phyloP scores from a whole-genome alignment of 2,329 filamentous ascomycete genomes.

The Blastomyces parvus region DNA sequence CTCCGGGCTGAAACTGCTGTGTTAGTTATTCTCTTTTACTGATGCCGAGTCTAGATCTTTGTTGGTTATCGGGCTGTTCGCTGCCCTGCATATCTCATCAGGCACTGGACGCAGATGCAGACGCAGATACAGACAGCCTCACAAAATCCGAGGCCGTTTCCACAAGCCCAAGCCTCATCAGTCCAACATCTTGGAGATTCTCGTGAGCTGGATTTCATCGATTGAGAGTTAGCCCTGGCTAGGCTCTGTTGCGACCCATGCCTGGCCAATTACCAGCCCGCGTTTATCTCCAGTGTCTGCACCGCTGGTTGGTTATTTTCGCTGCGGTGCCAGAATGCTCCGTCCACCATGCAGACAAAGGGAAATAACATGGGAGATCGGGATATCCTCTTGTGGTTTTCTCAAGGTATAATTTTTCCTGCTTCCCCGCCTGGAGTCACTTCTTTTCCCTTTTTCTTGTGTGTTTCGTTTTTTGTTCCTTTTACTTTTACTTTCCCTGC shows the following conservation, averaged over 20 bases:
- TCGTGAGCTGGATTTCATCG: no score
- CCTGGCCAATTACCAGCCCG: neutral
- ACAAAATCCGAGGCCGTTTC: neutral
- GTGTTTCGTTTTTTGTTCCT: neutral
- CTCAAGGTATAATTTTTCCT: neutral
- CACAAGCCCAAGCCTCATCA: neutral
- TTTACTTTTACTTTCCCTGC: neutral
- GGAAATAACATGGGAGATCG: neutral
- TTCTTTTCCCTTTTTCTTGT: no score
- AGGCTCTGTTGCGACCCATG: neutral
- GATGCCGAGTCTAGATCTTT: neutral
- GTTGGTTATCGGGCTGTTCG: neutral
- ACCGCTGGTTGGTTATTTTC: neutral
- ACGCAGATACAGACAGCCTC: neutral
- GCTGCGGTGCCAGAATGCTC: neutral
- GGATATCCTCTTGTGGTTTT: no score
- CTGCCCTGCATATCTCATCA: conserved; percentile 1
- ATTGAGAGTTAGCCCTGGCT: neutral
- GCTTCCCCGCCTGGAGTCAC: neutral
- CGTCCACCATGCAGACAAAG: neutral
- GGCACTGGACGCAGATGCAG: conserved; percentile 1
- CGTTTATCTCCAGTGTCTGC: neutral
- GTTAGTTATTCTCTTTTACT: neutral
- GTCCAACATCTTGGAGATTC: neutral
- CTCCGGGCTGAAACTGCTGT: neutral